Base-by-base conservation (phyloP, 148 eudicot species). In the Rhododendron kiyosumense region DNA sequence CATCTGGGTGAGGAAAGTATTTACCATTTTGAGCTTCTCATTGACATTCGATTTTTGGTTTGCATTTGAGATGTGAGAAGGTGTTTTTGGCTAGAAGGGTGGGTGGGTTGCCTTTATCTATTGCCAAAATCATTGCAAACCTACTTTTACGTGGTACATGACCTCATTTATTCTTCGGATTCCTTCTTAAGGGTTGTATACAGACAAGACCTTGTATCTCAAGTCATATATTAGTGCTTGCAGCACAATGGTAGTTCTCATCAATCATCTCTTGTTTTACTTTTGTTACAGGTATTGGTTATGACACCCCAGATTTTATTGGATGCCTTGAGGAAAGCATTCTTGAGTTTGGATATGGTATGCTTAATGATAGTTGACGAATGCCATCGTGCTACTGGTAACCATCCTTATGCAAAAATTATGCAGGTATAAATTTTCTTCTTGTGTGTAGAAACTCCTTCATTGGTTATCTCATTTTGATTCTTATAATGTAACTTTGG, bases 251-350 rank as follows among this genome's bases (percentile, higher is more conserved):
- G 15, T 86, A 38, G 1, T 41, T 8, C 26, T 15, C 20, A 65
- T 36, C 73, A 52, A 28, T 77, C 4, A 32, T 32, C 14, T 46
- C 32, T 18, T 85, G 14, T 73, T 80, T 59, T 18, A 30, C 69
- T 32, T 28, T 49, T 83, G 87, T 78, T 28, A 51, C 90, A 93
- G 95, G 91, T 93, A 32, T 77, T 93, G 84, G 91, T 93, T 85
- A 92, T 93, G 96, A 93, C 94, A 81, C 96, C 96, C 41, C 94
- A 92, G 84, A 89, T 92, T 87, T 86, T 92, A 59, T 78, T 93
- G 87, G 92, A 93, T 87, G 91, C 94, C 79, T 81, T 92, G 82
- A 90, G 91, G 89, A 93, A 93, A 61, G 92, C 89, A 30, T 91
- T 85, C 81, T 67, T 93, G 81, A 87, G 67, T 78, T 81, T 93